These are phyloP conservation scores for Diplodia intermedia DNA, from an alignment of 2,329 filamentous ascomycete species.

Conservation along the genomic window DNA sequence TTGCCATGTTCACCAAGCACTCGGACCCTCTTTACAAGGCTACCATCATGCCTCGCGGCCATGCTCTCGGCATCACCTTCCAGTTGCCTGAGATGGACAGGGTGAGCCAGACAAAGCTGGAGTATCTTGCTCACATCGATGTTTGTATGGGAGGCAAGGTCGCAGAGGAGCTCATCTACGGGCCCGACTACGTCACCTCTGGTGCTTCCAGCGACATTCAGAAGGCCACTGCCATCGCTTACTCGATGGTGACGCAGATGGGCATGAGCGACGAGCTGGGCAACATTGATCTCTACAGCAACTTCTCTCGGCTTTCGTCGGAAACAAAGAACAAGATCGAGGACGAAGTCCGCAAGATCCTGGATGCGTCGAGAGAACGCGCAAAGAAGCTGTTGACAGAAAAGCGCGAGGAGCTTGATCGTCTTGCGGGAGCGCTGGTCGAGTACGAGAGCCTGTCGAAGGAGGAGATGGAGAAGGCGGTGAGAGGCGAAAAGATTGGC, in stretches of 20 bases:
- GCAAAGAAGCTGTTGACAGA: slow-evolving; percentile 73
- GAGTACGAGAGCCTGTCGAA: slow-evolving; percentile 93
- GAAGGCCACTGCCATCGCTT: slow-evolving; percentile 80
- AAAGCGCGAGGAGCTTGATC: slow-evolving; percentile 83
- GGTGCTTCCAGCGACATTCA: slow-evolving; percentile 86
- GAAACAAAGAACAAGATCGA: slow-evolving; percentile 89
- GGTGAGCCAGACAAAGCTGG: slow-evolving; percentile 83
- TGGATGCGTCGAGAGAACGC: slow-evolving; percentile 81
- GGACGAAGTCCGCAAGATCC: slow-evolving; percentile 80
- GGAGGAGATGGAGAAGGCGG: slow-evolving; percentile 88
- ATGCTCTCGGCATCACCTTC: slow-evolving; percentile 84
- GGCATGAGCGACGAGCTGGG: slow-evolving; percentile 90
- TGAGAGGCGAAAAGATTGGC: slow-evolving; percentile 81
- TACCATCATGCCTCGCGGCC: slow-evolving; percentile 91
- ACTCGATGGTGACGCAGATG: slow-evolving; percentile 84
- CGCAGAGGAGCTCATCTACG: slow-evolving; percentile 90
- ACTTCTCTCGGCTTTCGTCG: slow-evolving; percentile 81
- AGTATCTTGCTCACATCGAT: slow-evolving; percentile 82
- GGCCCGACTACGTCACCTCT: slow-evolving; percentile 87
- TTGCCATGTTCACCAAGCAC: slow-evolving; percentile 80
- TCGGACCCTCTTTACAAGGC: slow-evolving; percentile 91
- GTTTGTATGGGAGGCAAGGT: slow-evolving; percentile 85
- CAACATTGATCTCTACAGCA: slow-evolving; percentile 83
- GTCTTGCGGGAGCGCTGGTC: slow-evolving; percentile 85
- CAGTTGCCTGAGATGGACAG: slow-evolving; percentile 91